phyloP scores from a whole-genome alignment of 2,329 filamentous ascomycete species.

The Hypoxylon sp. region DNA sequence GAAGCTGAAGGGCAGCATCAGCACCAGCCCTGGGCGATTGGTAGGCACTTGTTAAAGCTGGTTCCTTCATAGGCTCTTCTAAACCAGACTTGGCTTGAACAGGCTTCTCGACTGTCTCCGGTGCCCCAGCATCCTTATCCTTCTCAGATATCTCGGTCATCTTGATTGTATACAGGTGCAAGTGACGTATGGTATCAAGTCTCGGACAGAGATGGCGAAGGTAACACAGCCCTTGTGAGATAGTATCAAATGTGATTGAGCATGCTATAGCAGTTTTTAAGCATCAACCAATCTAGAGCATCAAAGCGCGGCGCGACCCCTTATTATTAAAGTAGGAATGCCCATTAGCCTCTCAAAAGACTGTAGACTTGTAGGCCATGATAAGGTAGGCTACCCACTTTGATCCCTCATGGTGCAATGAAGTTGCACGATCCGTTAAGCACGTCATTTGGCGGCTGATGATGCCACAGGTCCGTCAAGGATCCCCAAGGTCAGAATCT shows the following conservation, averaged over 20 bases:
- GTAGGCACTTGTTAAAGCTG: conserved; percentile 1
- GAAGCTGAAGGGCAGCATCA: conserved; percentile 44
- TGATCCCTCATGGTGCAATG: conserved; percentile 26
- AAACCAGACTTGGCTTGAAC: conserved; percentile 10
- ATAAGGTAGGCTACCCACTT: conserved; percentile 25
- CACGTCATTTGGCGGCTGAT: conserved; percentile 43
- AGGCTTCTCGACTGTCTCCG: conserved; percentile 12
- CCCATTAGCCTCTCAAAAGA: not conserved
- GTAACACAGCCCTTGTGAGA: not conserved
- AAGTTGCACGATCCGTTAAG: conserved; percentile 33
- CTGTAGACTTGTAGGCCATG: not conserved
- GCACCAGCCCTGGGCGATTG: conserved; percentile 25
- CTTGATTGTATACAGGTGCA: not conserved
- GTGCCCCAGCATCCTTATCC: conserved; percentile 3
- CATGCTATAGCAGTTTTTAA: not conserved
- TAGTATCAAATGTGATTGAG: not conserved
- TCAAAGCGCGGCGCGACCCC: not conserved
- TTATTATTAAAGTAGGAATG: conserved; percentile 2
- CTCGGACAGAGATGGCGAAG: not conserved
- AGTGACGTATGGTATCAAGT: not conserved
- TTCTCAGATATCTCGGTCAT: conserved; percentile 33
- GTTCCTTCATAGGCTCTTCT: conserved; percentile 16
- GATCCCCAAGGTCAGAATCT: not conserved
- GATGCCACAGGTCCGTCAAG: conserved; percentile 36
- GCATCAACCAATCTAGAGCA: not conserved